These are phyloP conservation scores for Cercospora sp. DNA, from an alignment of 2,329 filamentous ascomycete genomes.

Conservation along the genomic window DNA sequence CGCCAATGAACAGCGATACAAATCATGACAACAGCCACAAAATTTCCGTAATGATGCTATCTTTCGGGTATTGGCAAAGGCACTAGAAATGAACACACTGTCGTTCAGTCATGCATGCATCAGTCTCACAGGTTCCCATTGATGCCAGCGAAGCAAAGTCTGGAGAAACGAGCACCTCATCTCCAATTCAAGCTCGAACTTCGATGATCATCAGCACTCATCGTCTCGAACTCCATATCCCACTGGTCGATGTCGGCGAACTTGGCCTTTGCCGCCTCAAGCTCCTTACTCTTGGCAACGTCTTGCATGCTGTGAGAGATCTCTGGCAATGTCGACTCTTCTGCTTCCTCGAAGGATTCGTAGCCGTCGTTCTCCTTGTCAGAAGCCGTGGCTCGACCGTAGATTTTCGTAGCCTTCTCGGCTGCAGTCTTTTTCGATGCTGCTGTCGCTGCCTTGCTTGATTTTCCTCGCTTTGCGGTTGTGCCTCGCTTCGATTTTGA, in stretches of 20 bases:
- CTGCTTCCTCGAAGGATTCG: conserved; percentile 32
- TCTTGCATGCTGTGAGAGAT: conserved; percentile 35
- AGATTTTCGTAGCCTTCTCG: conserved; percentile 30
- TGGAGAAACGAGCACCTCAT: conserved; percentile 16
- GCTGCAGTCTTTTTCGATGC: conserved; percentile 10
- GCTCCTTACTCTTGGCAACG: conserved; percentile 38
- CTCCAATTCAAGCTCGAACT: conserved; percentile 39
- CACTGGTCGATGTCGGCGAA: conserved; percentile 53
- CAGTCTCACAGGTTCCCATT: neutral
- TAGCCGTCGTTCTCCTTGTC: conserved; percentile 47
- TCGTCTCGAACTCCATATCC: conserved; percentile 54
- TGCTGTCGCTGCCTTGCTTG: conserved; percentile 9
- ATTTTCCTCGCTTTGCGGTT: conserved; percentile 24
- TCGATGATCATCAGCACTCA: conserved; percentile 45
- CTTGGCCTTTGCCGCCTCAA: conserved; percentile 49
- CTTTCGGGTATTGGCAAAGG: neutral
- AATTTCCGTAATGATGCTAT: neutral
- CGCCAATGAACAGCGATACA: neutral
- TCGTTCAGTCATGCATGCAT: neutral
- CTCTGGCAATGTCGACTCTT: conserved; percentile 27
- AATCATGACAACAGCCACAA: neutral
- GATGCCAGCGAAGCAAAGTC: neutral
- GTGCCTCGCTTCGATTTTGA: conserved; percentile 17
- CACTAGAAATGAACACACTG: neutral
- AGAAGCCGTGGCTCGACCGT: conserved; percentile 39